Evolutionary conservation across 1,139 yeast species (phyloP).

Genomic region (Nematodospora anomalae): DNA sequence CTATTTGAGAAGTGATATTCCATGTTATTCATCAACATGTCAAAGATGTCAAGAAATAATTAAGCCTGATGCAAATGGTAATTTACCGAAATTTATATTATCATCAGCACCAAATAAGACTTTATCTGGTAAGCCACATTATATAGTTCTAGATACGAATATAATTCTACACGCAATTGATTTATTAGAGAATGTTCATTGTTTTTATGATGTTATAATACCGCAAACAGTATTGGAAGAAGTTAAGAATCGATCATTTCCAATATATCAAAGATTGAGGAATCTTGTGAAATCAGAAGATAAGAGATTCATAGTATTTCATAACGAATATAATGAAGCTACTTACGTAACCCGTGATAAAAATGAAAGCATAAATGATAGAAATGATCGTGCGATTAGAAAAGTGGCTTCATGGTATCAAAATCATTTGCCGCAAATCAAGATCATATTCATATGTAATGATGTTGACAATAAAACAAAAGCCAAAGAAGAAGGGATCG

Average conservation of each 20-base stretch:
- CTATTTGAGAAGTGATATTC: slow-evolving; percentile 86
- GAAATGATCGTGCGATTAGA: slow-evolving; percentile 91
- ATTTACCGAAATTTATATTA: slow-evolving; percentile 49
- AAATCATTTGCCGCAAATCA: slow-evolving; percentile 57
- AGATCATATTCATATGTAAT: slow-evolving; percentile 69
- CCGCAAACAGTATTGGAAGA: slow-evolving; percentile 96
- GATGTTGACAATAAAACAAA: slow-evolving; percentile 67
- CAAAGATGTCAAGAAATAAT: slow-evolving; percentile 56
- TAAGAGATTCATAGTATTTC: slow-evolving; percentile 87
- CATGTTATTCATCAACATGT: slow-evolving; percentile 81
- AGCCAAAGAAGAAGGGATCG: slow-evolving; percentile 55
- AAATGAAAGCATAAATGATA: slow-evolving; percentile 80
- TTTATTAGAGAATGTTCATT: slow-evolving; percentile 71
- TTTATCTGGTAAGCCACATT: slow-evolving; percentile 51
- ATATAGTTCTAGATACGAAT: slow-evolving; percentile 84
- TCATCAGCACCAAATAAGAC: slow-evolving; percentile 50
- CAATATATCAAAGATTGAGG: slow-evolving; percentile 83
- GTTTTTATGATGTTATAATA: slow-evolving; percentile 84
- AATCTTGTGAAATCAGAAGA: slow-evolving; percentile 74
- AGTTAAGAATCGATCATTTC: slow-evolving; percentile 82
- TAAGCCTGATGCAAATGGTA: slow-evolving; percentile 56
- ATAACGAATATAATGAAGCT: slow-evolving; percentile 81
- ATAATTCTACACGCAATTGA: slow-evolving; percentile 88
- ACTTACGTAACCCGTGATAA: slow-evolving; percentile 65
- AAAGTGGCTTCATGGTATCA: slow-evolving; percentile 71